phyloP scores from a whole-genome alignment of 2,329 filamentous ascomycete genomes.

The Aplosporella prunicola region DNA sequence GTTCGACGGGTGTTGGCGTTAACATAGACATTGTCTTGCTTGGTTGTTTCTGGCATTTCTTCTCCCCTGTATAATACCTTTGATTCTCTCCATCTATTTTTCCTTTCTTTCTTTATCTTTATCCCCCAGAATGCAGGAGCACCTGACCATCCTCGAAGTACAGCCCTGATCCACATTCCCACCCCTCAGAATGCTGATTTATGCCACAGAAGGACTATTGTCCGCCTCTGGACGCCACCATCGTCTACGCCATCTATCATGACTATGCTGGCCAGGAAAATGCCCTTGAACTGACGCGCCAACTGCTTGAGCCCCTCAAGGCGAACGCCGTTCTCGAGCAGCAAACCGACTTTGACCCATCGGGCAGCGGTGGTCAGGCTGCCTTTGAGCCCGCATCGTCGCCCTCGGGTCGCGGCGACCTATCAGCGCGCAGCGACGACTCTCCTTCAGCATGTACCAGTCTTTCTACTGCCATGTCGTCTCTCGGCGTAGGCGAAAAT shows the following conservation, averaged over 20 bases:
- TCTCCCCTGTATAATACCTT: no score
- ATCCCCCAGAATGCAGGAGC: no score
- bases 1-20: no score
- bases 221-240: conserved; percentile 64
- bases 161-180: no score
- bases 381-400: conserved; percentile 16
- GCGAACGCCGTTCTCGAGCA: conserved; percentile 57
- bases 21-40: no score
- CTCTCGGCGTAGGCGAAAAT: conserved; percentile 22
- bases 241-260: conserved; percentile 63
- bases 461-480: conserved; percentile 38
- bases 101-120: no score
- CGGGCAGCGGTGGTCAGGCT: conserved; percentile 50
- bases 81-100: no score
- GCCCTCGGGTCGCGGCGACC: conserved; percentile 15
- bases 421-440: conserved; percentile 14
- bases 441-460: conserved; percentile 43
- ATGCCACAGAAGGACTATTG: conserved; percentile 62
- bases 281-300: conserved; percentile 43
- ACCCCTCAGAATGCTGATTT: no score
- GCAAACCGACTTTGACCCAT: conserved; percentile 67
- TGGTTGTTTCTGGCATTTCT: no score
- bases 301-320: conserved; percentile 57
- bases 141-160: no score
- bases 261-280: conserved; percentile 59